phyloP scores from a whole-genome alignment of 2,329 filamentous ascomycete species.

The Cryphonectria japonica region DNA sequence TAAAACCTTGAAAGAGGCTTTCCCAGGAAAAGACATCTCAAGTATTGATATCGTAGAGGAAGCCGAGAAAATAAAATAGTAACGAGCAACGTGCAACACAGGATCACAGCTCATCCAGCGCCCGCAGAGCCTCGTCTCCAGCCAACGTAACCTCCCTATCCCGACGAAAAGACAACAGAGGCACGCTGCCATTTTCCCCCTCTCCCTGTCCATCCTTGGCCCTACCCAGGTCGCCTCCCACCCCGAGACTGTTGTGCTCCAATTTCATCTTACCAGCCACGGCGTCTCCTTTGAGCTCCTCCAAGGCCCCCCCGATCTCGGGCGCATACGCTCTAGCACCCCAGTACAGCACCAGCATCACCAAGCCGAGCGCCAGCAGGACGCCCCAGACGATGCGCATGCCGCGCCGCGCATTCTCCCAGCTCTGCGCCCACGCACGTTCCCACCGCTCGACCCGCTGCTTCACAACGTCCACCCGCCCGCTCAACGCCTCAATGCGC shows the following conservation, averaged over 20 bases:
- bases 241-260: constrained; percentile 4
- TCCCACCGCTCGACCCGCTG: constrained; percentile 70
- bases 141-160: constrained; percentile 23
- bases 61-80: background rate
- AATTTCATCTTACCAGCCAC: constrained; percentile 22
- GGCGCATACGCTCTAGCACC: constrained; percentile 27
- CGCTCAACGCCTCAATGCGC: constrained; percentile 62
- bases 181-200: constrained; percentile 34
- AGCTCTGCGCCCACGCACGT: constrained; percentile 67
- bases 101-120: constrained; percentile 40
- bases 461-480: constrained; percentile 66
- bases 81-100: constrained; percentile 6
- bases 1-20: too few relatives aligned
- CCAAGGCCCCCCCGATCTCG: constrained; percentile 24
- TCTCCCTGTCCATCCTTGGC: constrained; percentile 22
- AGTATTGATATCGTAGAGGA: constrained; percentile 8
- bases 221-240: background rate
- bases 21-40: background rate
- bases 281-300: constrained; percentile 20
- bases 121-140: constrained; percentile 37
- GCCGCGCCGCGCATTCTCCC: constrained; percentile 67
- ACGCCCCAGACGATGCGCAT: constrained; percentile 67
- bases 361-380: constrained; percentile 52
- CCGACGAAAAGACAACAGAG: constrained; percentile 34
- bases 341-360: constrained; percentile 50